These are phyloP conservation scores for Syncephalastrum sp. DNA, from an alignment of 371 early-diverging fungal species.

Conservation along the genomic window DNA sequence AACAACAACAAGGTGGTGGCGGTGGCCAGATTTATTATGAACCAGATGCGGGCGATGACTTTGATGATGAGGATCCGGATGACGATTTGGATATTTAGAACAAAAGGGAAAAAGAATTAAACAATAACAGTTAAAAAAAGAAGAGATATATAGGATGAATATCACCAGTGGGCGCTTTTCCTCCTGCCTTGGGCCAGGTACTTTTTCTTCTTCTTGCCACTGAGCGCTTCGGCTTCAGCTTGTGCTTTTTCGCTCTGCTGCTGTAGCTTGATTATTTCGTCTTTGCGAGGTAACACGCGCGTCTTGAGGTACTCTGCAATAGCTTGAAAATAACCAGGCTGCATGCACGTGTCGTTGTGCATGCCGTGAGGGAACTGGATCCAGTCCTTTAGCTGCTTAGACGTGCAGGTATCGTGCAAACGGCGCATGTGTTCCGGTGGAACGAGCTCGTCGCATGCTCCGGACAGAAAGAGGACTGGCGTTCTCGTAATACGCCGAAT, in stretches of 20 bases:
- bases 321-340: slow-evolving; percentile 79
- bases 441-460: slow-evolving; percentile 82
- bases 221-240: not conserved
- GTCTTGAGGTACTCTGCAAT: slow-evolving; percentile 49
- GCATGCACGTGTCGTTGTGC: slow-evolving; percentile 91
- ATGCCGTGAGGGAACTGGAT: slow-evolving; percentile 78
- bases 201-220: slow-evolving; percentile 8
- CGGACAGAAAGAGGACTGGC: slow-evolving; percentile 85
- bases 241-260: not conserved
- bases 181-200: slow-evolving; percentile 11
- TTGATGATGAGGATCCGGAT: slow-evolving; percentile 31
- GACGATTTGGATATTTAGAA: slow-evolving; percentile 26
- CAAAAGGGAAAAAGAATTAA: not conserved
- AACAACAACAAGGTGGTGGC: slow-evolving; percentile 55
- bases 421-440: slow-evolving; percentile 86
- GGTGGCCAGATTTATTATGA: slow-evolving; percentile 26
- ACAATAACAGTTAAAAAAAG: not conserved
- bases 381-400: slow-evolving; percentile 54
- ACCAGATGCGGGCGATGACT: slow-evolving; percentile 31
- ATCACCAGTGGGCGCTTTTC: slow-evolving; percentile 14
- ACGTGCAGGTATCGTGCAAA: slow-evolving; percentile 61
- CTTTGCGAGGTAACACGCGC: slow-evolving; percentile 5
- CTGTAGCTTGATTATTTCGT: not conserved
- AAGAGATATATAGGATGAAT: not conserved
- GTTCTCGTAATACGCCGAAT: slow-evolving; percentile 65